Base-by-base conservation (phyloP, 768 basidiomycete genomes). In the Scleroderma bovista region DNA sequence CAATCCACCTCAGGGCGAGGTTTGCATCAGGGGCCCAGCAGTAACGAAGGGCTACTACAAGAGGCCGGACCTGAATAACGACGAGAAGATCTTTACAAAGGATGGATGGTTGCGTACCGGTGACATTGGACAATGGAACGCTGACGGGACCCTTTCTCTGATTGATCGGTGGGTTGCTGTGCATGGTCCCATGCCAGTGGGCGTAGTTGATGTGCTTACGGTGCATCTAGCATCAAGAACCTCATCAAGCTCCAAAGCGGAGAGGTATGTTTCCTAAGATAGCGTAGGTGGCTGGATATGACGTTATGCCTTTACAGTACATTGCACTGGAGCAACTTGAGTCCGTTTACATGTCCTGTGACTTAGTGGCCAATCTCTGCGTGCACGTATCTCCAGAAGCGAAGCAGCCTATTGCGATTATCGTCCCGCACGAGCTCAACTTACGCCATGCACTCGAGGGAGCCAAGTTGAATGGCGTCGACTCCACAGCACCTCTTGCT, bases 51-150 rank as follows among this genome's bases (percentile, higher is more conserved):
- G 85, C 9, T 99, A 98, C 73, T 97, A 79, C 75, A 95, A 94
- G 71, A 86, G 92, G 0, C 81, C 82, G 15, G 93, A 99, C 63
- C 74, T 97, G 45, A 94, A 96, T 63, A 71, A 76, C 19, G 95
- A 97, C 69, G 78, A 83, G 60, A 73, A 63, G 12, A 81, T 92
- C 61, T 94, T 95, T 66, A 88, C 91, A 3, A 77, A 79, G 53
- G 93, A 95, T 57, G 94, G 93, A 5, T 98, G 92, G 91, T 70
- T 97, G 64, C 78, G 88, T 61, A 97, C 94, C 0, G 95, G 95
- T 10, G 95, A 98, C 64, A 77, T 98, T 33, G 95, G 92, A 0
- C 88, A 89, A 66, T 97, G 92, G 91, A 95, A 96, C 67, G 57
- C 77, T 17, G 91, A 98, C 62, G 95, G 95, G 13, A 95, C 94